Conservation (phyloP, 176 grass and related monocot species). For the Hyparrhenia diplandra region DNA sequence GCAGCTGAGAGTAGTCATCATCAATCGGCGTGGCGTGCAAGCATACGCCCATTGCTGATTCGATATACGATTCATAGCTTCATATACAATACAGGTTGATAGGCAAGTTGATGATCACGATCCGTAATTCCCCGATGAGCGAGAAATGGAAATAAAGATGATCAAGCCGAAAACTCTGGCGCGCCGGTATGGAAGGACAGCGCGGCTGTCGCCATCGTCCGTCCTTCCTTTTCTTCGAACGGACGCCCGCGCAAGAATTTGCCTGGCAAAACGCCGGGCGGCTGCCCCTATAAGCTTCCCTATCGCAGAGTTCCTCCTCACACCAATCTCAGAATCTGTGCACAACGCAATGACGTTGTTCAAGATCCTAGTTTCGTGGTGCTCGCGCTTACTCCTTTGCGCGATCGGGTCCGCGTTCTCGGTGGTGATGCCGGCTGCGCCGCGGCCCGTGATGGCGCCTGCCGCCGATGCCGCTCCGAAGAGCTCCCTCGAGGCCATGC, state of each 20-base stretch:
- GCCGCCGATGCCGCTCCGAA: background rate
- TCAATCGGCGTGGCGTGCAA: background rate
- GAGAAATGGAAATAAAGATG: background rate
- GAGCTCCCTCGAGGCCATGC: constrained; percentile 19
- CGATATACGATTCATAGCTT: background rate
- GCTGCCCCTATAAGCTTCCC: too few relatives aligned
- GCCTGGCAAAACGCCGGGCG: too few relatives aligned
- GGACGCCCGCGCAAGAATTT: too few relatives aligned
- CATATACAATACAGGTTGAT: background rate
- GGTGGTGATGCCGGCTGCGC: background rate
- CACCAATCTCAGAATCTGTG: too few relatives aligned
- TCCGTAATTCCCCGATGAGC: background rate
- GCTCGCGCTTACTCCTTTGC: background rate
- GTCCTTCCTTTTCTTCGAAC: too few relatives aligned
- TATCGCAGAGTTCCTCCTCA: background rate
- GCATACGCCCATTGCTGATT: background rate
- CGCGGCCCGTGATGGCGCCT: background rate
- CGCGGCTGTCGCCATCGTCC: background rate
- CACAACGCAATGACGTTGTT: background rate
- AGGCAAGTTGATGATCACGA: background rate
- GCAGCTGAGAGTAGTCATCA: constrained; percentile 13
- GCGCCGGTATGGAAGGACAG: background rate
- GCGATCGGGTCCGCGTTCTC: background rate
- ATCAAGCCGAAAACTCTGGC: background rate
- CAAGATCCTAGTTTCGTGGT: background rate